Base-by-base conservation (phyloP, 768 basidiomycete species). In the Pisolithus marmoratus region DNA sequence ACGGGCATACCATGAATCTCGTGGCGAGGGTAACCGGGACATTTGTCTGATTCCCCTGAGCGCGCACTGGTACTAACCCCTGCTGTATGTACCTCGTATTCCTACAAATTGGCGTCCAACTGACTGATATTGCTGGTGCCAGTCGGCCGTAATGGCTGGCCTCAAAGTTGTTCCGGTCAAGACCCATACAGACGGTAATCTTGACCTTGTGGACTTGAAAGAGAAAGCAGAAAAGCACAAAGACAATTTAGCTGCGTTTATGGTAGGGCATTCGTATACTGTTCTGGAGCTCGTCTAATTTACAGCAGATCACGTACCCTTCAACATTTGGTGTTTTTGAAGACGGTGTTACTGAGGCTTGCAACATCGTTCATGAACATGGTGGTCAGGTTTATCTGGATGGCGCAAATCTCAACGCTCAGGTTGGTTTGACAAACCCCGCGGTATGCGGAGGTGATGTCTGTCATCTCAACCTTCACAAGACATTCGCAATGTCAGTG, bases 261-360 rank as follows among this genome's bases (percentile, higher is more conserved):
- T 97, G 95, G 93, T 87, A 29, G 48, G 27, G 77, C 58, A 22
- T 23, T 17, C 38, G 19, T 47, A 57, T 58, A 38, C 51, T 46
- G 34, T 47, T n/a, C 9, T 0, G 20, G 17, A 36, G 57, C 58
- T 36, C 27, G 44, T 20, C 19, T 54, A 44, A 61, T 51, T 15
- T 29, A 5, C 41, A 34, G 11, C 49, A 92, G 90, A 92, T 97
- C 63, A 96, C 94, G 19, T 96, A 95, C 64, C 94, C 94, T 0
- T 96, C 94, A 4, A 98, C 96, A 0, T 99, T 94, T 56, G 96
- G 96, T 60, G 95, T 98, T 19, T 98, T 98, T 62, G 96, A 99
- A 66, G 80, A 86, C 57, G 94, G 94, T 44, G 86, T 97, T 31
- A 76, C 83, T 62, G 82, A 87, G 51, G 95, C 94, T 23, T 95